Evolutionary conservation across 1,284 basidiomycete genomes (phyloP).

Genomic region (Clitocybe nebularis): DNA sequence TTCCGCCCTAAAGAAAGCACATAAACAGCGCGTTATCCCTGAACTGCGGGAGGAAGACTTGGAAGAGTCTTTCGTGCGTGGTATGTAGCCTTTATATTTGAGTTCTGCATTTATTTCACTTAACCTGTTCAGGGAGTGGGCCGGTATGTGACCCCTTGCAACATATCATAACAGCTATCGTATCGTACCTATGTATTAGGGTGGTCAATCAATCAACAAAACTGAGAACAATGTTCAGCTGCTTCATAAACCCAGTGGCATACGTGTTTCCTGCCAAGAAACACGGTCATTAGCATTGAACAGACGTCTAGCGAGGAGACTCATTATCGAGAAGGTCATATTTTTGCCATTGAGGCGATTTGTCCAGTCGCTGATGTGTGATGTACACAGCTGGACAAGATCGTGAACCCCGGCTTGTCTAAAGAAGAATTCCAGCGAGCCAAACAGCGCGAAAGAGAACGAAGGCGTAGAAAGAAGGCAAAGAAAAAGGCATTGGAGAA

Average conservation of each 20-base stretch:
- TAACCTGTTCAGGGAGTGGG: slow-evolving; percentile 55
- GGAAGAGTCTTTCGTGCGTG: slow-evolving; percentile 75
- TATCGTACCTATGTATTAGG: slow-evolving; percentile 32
- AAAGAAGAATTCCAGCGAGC: slow-evolving; percentile 64
- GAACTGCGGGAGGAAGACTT: slow-evolving; percentile 69
- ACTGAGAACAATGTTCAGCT: slow-evolving; percentile 81
- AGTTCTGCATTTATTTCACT: not conserved
- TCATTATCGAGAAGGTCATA: slow-evolving; percentile 66
- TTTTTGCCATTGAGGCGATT: slow-evolving; percentile 20
- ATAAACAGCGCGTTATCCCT: slow-evolving; percentile 57
- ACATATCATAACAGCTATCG: slow-evolving; percentile 13
- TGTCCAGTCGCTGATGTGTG: slow-evolving; percentile 15
- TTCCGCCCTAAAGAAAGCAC: slow-evolving; percentile 66
- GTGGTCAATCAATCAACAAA: slow-evolving; percentile 84
- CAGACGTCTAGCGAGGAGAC: slow-evolving; percentile 63
- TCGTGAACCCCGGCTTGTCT: slow-evolving; percentile 72
- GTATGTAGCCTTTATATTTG: slow-evolving; percentile 31
- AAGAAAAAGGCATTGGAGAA: slow-evolving; percentile 52
- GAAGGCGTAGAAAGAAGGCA: slow-evolving; percentile 64
- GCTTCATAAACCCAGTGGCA: slow-evolving; percentile 72
- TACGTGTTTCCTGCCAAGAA: slow-evolving; percentile 75
- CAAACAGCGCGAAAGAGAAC: slow-evolving; percentile 67
- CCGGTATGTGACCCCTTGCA: slow-evolving; percentile 42
- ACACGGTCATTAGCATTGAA: slow-evolving; percentile 73
- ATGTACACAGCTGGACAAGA: slow-evolving; percentile 55